phyloP scores from a whole-genome alignment of 371 early-diverging fungal species.

The Haplosporangium sp. region DNA sequence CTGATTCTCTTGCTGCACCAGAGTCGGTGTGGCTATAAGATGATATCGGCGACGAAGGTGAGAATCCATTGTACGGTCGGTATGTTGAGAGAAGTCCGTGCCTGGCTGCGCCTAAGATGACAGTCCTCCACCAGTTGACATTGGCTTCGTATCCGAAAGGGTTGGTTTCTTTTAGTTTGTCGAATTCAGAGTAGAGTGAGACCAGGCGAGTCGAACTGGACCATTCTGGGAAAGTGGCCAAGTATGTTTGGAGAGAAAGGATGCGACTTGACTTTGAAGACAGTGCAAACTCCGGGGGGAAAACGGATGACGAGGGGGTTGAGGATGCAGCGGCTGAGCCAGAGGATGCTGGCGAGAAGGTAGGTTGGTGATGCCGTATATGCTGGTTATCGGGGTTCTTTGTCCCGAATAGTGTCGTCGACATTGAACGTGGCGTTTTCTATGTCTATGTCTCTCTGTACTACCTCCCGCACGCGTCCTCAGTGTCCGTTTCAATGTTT shows the following conservation, averaged over 20 bases:
- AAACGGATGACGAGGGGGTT: slow-evolving; percentile 2
- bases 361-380: slow-evolving; percentile 10
- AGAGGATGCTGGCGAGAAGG: slow-evolving; percentile 19
- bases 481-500: no score
- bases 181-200: slow-evolving; percentile 46
- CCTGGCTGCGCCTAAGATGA: slow-evolving; percentile 44
- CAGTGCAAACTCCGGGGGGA: slow-evolving; percentile 11
- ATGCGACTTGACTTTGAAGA: slow-evolving; percentile 25
- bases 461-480: no score
- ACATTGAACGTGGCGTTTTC: slow-evolving; percentile 3
- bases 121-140: slow-evolving; percentile 38
- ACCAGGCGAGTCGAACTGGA: slow-evolving; percentile 27
- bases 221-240: slow-evolving; percentile 41
- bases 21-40: not conserved
- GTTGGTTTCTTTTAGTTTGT: slow-evolving; percentile 47
- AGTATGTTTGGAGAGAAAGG: slow-evolving; percentile 40
- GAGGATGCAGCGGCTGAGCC: slow-evolving; percentile 7
- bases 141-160: slow-evolving; percentile 48
- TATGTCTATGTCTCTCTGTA: not conserved
- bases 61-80: not conserved
- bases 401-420: slow-evolving; percentile 10
- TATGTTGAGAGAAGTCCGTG: slow-evolving; percentile 40
- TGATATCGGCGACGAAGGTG: slow-evolving; percentile 7
- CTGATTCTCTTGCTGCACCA: not conserved
- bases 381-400: slow-evolving; percentile 15